Evolutionary conservation across 176 grass and related monocot species (phyloP).

Genomic region (Aegilops speltoides): DNA sequence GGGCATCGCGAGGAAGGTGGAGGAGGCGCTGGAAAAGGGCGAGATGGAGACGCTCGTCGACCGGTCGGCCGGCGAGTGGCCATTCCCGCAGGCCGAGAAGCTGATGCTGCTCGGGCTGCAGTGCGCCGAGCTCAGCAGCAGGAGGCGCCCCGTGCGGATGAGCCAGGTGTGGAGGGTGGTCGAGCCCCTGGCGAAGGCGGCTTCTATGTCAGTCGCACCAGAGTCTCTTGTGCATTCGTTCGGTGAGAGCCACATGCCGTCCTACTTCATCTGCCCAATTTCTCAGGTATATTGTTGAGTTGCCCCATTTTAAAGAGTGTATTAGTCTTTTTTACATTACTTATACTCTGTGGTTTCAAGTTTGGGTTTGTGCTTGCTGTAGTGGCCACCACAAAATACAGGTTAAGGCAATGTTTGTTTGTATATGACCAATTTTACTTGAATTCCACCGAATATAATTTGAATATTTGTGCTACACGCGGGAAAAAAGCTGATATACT

Average conservation of each 20-base stretch:
- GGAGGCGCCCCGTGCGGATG: slow-evolving; percentile 54
- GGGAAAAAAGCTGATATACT: no score
- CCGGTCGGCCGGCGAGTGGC: slow-evolving; percentile 69
- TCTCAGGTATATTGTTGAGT: slow-evolving; percentile 45
- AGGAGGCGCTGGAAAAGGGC: slow-evolving; percentile 56
- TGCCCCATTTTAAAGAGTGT: no score
- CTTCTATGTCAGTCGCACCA: slow-evolving; percentile 9
- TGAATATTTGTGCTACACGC: not conserved
- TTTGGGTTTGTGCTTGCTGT: no score
- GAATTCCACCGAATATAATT: not conserved
- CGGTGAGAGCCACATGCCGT: slow-evolving; percentile 34
- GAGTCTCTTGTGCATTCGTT: not conserved
- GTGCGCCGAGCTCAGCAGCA: slow-evolving; percentile 60
- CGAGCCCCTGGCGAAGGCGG: slow-evolving; percentile 51
- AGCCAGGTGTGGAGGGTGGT: slow-evolving; percentile 64
- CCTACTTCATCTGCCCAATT: slow-evolving; percentile 78
- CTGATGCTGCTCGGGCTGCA: slow-evolving; percentile 69
- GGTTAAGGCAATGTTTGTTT: no score
- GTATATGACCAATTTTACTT: not conserved
- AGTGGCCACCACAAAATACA: no score
- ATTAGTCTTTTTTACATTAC: not conserved
- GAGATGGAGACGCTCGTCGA: slow-evolving; percentile 48
- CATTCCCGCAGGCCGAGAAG: slow-evolving; percentile 69
- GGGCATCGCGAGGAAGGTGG: slow-evolving; percentile 52
- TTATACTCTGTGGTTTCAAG: not conserved